Base-by-base conservation (phyloP, 495 filamentous ascomycete species). In the Xylaria palmicola region DNA sequence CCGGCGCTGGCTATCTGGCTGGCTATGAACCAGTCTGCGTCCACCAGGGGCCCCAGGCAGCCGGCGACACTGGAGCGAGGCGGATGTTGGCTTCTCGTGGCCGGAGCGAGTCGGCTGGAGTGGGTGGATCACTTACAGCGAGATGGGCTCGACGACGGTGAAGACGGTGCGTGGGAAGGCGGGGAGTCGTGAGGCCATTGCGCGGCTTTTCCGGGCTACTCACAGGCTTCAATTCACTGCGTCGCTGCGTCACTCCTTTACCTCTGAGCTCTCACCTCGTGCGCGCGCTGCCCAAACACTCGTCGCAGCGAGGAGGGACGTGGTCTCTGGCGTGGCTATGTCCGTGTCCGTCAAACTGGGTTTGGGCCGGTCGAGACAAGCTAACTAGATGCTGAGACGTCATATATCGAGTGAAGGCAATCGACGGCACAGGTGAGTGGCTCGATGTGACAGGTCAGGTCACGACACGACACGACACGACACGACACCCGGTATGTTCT, bases 81-180 rank as follows among this genome's bases (percentile, higher is more conserved):
- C 3, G 27, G n/a, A n/a, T n/a, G n/a, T n/a, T n/a, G n/a, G n/a
- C n/a, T n/a, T n/a, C n/a, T n/a, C n/a, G n/a, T n/a, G n/a, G n/a
- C n/a, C n/a, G n/a, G n/a, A n/a, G n/a, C n/a, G n/a, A n/a, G n/a
- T n/a, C n/a, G n/a, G n/a, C n/a, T n/a, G n/a, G n/a, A n/a, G n/a
- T n/a, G n/a, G n/a, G 45, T 15, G 22, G 27, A 2, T 51, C 27
- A 62, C 78, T 73, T 82, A 88, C 86, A 88, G 77, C 17, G 86
- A 85, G 44, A 90, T 70, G 4, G 89, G 89, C 71, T 92, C 89
- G 37, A 90, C 62, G 58, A 90, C 68, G 0, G 83, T 85, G 63
- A 87, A 84, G 50, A 85, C 70, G 43, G 82, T 66, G 19, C 77
- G 77, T 7, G 83, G 83, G 50, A 85, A 70, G 0, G 77, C 55